Conservation (phyloP, 2,329 filamentous ascomycete genomes). For the Neocatenulostroma microsporum region DNA sequence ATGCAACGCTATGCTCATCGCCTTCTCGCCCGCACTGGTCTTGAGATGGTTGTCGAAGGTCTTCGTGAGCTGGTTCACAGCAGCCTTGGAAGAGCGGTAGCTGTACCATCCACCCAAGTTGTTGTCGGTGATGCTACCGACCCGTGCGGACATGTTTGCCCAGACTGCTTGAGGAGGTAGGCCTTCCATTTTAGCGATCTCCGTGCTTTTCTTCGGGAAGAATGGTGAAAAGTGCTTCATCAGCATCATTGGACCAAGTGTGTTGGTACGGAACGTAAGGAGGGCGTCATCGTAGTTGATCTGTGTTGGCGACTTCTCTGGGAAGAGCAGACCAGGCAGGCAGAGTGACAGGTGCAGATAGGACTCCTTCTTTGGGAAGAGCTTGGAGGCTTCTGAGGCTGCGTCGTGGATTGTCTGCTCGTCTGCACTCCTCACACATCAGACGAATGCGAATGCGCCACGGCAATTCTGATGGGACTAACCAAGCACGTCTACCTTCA, state of each 20-base stretch:
- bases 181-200: slow-evolving; percentile 23
- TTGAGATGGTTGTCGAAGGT: slow-evolving; percentile 62
- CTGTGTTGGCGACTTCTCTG: slow-evolving; percentile 63
- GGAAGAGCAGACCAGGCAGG: slow-evolving; percentile 62
- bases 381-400: slow-evolving; percentile 38
- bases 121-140: slow-evolving; percentile 68
- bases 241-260: slow-evolving; percentile 65
- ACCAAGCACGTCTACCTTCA: slow-evolving; percentile 53
- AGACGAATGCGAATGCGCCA: too few relatives aligned
- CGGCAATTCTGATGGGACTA: too few relatives aligned
- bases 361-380: slow-evolving; percentile 33
- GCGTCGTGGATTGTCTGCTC: slow-evolving; percentile 54
- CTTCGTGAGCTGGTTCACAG: slow-evolving; percentile 62
- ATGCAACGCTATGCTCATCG: slow-evolving; percentile 63
- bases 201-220: slow-evolving; percentile 53
- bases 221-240: slow-evolving; percentile 67
- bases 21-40: slow-evolving; percentile 51
- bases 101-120: slow-evolving; percentile 70
- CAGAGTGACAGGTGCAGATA: slow-evolving; percentile 63
- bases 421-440: slow-evolving; percentile 35
- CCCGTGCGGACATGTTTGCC: slow-evolving; percentile 69
- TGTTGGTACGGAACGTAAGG: slow-evolving; percentile 66
- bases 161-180: slow-evolving; percentile 52
- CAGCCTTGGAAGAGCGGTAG: slow-evolving; percentile 70
- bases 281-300: slow-evolving; percentile 55